A percentile compares a stretch with the other conserved stretches of the same genome.
These are phyloP conservation scores for Kwoniella mangroviensis DNA, from an alignment of 768 basidiomycete species.

Conservation along the genomic window DNA sequence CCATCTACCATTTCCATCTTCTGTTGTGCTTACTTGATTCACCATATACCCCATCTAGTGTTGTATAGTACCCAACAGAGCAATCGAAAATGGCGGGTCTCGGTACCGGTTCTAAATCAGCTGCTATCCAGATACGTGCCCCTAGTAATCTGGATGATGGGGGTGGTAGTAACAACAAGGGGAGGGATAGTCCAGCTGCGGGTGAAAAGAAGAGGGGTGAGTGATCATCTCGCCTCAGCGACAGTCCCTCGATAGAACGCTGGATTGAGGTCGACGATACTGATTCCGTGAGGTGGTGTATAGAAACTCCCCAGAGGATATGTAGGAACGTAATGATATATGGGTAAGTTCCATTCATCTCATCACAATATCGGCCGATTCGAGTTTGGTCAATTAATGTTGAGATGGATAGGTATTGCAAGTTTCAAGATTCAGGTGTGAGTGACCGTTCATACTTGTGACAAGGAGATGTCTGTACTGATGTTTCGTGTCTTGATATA, in stretches of 20 bases:
- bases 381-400: neutral
- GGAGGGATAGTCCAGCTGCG: conserved; percentile 3
- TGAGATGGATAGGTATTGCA: conserved; percentile 41
- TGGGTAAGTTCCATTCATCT: conserved; percentile 64
- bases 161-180: conserved; percentile 1
- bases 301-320: conserved; percentile 65
- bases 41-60: neutral
- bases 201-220: conserved; percentile 26
- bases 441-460: conserved; percentile 2
- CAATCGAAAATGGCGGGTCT: conserved; percentile 38
- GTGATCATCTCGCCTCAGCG: neutral
- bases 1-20: neutral
- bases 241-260: too few species aligned
- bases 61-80: neutral
- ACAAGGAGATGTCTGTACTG: neutral
- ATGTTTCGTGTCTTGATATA: neutral
- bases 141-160: conserved; percentile 14
- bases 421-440: conserved; percentile 53
- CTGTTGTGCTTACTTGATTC: neutral
- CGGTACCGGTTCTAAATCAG: conserved; percentile 29
- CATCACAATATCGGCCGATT: conserved; percentile 13
- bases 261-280: neutral
- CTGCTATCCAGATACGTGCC: conserved; percentile 48
- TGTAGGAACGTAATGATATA: conserved; percentile 91
- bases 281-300: neutral